Evolutionary conservation across 2,329 filamentous ascomycete species (phyloP).

Genomic region (Aspergillus sp.): DNA sequence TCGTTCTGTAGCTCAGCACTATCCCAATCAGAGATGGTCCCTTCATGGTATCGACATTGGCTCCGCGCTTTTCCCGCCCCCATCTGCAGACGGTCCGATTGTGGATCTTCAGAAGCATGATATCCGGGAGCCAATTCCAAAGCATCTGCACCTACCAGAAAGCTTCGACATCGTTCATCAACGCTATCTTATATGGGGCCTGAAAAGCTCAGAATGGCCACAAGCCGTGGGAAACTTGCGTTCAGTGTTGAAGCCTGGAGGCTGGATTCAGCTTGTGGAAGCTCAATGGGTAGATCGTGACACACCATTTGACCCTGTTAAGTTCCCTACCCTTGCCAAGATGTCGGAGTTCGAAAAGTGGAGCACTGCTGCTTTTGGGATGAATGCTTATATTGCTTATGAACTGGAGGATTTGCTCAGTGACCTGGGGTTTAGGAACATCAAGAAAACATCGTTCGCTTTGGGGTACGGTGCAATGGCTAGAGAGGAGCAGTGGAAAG

Average conservation of each 20-base stretch:
- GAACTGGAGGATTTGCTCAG: slow-evolving; percentile 10
- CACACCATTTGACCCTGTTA: neutral
- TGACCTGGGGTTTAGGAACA: slow-evolving; percentile 7
- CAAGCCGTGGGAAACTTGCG: slow-evolving; percentile 8
- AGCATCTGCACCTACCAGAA: slow-evolving; percentile 2
- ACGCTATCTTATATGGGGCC: slow-evolving; percentile 16
- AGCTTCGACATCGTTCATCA: slow-evolving; percentile 17
- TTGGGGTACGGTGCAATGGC: slow-evolving; percentile 15
- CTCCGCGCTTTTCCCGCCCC: slow-evolving; percentile 4
- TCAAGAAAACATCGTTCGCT: slow-evolving; percentile 8
- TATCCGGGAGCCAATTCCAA: slow-evolving; percentile 12
- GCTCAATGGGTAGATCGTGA: slow-evolving; percentile 14
- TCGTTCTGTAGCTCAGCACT: slow-evolving; percentile 5
- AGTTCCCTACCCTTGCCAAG: slow-evolving; percentile 8
- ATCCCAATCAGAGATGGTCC: slow-evolving; percentile 4
- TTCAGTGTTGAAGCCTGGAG: slow-evolving; percentile 11
- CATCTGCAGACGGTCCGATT: neutral
- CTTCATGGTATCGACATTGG: slow-evolving; percentile 16
- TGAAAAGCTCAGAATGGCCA: slow-evolving; percentile 13
- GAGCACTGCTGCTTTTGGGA: slow-evolving; percentile 12
- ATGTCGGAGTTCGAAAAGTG: slow-evolving; percentile 11
- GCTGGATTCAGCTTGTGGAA: slow-evolving; percentile 16
- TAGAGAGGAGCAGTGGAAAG: slow-evolving; percentile 3
- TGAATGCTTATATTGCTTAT: slow-evolving; percentile 17
- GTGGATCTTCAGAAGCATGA: slow-evolving; percentile 12